phyloP scores from a whole-genome alignment of 176 grass and related monocot species.

The Avena insularis region DNA sequence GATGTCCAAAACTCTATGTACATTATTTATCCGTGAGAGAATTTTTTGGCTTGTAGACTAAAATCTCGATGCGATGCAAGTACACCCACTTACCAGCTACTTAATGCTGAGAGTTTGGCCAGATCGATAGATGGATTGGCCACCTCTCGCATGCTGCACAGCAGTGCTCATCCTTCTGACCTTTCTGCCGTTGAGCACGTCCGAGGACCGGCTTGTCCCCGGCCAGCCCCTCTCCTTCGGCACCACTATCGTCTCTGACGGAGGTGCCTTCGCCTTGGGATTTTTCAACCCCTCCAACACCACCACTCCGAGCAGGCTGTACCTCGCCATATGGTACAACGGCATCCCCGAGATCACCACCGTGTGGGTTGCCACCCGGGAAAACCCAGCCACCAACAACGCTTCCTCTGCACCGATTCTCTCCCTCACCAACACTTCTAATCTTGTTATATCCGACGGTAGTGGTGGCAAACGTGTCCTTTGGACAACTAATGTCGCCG shows the following conservation, averaged over 20 bases:
- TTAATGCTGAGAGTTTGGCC: too few relatives aligned
- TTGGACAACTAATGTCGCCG: background rate
- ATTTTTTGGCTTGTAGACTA: too few relatives aligned
- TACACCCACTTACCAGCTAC: too few relatives aligned
- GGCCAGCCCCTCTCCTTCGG: constrained; percentile 15
- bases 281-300: background rate
- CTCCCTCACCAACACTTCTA: background rate
- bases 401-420: background rate
- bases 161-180: background rate
- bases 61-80: too few relatives aligned
- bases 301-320: background rate
- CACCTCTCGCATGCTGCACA: background rate
- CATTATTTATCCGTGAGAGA: too few relatives aligned
- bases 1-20: too few relatives aligned
- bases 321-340: background rate
- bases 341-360: background rate
- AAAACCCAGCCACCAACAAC: background rate
- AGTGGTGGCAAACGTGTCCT: background rate
- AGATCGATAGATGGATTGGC: background rate
- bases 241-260: background rate
- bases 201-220: constrained; percentile 18
- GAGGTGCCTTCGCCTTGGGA: constrained; percentile 8
- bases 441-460: background rate
- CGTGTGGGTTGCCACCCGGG: background rate
- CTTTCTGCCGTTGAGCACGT: background rate